Evolutionary conservation across 1,284 basidiomycete genomes (phyloP), one percentile per base, ranked within the genome.

Genomic region (Cryptococcus amylolentus): DNA sequence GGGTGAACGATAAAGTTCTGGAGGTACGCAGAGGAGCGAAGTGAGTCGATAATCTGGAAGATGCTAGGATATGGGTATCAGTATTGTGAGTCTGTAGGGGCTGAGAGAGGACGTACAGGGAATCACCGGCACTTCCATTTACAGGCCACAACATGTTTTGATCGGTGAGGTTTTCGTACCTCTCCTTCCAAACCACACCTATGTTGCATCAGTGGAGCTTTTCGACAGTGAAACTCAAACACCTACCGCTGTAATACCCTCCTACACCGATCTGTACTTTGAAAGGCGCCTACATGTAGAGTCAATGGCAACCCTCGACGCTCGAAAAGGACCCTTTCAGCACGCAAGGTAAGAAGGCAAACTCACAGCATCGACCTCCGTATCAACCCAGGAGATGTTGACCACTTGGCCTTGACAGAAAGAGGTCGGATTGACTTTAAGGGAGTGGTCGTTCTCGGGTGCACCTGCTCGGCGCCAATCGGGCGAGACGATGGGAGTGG

Each of bases 1-100:
- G 52, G 40, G 18, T 35, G 38, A 18, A 58, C 49, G n/a, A 52
- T 13, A n/a, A 52, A 53, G 41, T 58, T 58, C 27, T 54, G 57
- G 16, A 50, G 23, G 50, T 58, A 58, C 5, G 57, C 52, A 13
- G 53, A 52, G 7, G 49, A 47, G 31, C 55, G 55, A 10, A 31
- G 49, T 5, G 53, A 26, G 49, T 58, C 57, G 38, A 39, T 42
- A 8, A 58, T 37, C 42, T 58, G 49, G 45, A 58, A 58, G 20
- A 54, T 18, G 28, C 57, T 58, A 26, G 18, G 20, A 20, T 5
- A 41, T 26, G 23, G 14, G 18, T 28, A 16, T 37, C 13, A 26
- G 27, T 26, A 2, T 28, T 38, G 6, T 23, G n/a, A 50, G 47
- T 46, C 16, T 38, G 26, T 28, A 28, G 26, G 44, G 26, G 26